phyloP scores from a whole-genome alignment of 2,329 filamentous ascomycete species.

The Aspergillus proliferans region DNA sequence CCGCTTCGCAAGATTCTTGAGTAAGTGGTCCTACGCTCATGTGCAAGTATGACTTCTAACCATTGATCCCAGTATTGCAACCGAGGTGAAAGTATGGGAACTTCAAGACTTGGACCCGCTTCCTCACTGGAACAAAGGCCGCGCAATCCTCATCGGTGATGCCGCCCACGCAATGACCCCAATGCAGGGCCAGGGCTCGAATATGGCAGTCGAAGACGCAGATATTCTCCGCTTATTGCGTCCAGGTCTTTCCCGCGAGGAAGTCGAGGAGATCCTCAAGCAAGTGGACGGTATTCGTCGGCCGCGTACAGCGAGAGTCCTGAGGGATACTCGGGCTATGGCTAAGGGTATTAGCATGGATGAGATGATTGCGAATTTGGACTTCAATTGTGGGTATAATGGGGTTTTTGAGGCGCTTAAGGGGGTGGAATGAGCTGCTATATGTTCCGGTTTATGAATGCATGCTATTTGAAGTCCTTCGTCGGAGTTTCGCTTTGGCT shows the following conservation, averaged over 20 bases:
- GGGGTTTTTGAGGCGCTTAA: not conserved
- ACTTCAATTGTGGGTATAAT: not conserved
- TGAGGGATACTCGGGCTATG: not conserved
- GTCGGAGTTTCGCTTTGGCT: no score
- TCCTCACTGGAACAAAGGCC: constrained; percentile 27
- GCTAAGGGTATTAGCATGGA: not conserved
- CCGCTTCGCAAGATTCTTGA: not conserved
- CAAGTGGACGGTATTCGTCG: not conserved
- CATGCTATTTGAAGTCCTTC: no score
- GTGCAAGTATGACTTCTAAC: no score
- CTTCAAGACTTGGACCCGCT: constrained; percentile 2
- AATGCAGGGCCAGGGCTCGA: constrained; percentile 20
- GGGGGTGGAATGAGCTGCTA: not conserved
- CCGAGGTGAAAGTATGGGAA: constrained; percentile 1
- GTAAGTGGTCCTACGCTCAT: not conserved
- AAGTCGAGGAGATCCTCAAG: not conserved
- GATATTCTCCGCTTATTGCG: constrained; percentile 20
- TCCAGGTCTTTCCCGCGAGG: not conserved
- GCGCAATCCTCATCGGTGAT: constrained; percentile 12
- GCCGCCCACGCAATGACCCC: constrained; percentile 14
- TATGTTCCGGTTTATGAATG: no score
- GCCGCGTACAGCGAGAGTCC: not conserved
- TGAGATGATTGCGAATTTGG: not conserved
- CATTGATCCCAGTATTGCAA: not conserved
- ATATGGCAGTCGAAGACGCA: constrained; percentile 45